Evolutionary conservation across 1,284 basidiomycete genomes (phyloP).

Genomic region (Sutorius eximius): DNA sequence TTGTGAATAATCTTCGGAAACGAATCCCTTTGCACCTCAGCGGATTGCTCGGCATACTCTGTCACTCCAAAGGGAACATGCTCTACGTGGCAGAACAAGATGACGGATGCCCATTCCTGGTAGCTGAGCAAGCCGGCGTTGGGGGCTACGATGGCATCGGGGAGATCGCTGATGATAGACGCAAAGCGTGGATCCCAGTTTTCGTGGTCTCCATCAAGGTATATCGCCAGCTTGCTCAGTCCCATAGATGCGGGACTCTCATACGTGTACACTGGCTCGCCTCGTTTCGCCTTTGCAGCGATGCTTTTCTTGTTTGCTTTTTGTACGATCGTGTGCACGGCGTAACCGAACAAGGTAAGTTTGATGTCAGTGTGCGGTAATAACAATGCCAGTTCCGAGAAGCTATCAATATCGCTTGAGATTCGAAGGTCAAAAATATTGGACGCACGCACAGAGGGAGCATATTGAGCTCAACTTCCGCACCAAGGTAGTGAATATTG

Average conservation of each 20-base stretch:
- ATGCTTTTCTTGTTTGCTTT: conserved; percentile 29
- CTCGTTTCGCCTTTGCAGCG: conserved; percentile 26
- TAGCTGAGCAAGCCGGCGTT: conserved; percentile 43
- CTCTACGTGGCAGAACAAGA: conserved; percentile 31
- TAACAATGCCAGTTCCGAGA: conserved; percentile 42
- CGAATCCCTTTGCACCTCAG: conserved; percentile 34
- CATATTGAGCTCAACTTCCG: conserved; percentile 45
- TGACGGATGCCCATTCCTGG: conserved; percentile 36
- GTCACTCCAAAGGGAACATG: conserved; percentile 41
- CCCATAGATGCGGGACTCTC: conserved; percentile 38
- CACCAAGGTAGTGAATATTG: conserved; percentile 38
- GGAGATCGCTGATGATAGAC: conserved; percentile 19
- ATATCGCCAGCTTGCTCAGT: conserved; percentile 33
- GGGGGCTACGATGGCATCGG: conserved; percentile 39
- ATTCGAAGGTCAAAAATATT: neutral
- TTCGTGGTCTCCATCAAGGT: conserved; percentile 33
- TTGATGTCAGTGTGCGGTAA: conserved; percentile 43
- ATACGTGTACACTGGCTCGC: conserved; percentile 37
- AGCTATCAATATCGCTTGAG: conserved; percentile 28
- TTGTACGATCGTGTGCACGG: conserved; percentile 34
- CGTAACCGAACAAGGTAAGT: conserved; percentile 39
- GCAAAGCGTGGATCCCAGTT: conserved; percentile 34
- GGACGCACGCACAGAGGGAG: conserved; percentile 39
- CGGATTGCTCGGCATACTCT: conserved; percentile 43
- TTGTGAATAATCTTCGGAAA: conserved; percentile 31